phyloP scores from a whole-genome alignment of 169 alveolate genomes.

The Eimeria maxima region DNA sequence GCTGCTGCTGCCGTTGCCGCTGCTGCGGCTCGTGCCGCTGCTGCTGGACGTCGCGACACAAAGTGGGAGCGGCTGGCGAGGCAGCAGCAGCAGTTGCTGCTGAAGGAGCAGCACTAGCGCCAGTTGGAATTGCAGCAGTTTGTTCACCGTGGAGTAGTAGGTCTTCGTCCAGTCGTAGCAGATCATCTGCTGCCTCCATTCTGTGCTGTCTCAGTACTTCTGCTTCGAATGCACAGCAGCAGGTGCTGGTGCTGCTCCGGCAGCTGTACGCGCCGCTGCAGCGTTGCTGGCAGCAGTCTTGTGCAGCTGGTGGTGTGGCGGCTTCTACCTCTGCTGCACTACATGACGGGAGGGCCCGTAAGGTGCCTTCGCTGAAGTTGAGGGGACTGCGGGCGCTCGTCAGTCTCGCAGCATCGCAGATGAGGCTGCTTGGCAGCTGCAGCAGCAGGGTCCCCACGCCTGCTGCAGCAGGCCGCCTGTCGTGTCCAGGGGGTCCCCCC shows the following conservation, averaged over 20 bases:
- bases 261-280: conserved; percentile 15
- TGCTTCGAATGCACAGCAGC: conserved; percentile 42
- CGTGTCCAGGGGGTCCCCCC: conserved; percentile 18
- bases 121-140: background rate
- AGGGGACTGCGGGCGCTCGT: conserved; percentile 64
- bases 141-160: background rate
- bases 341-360: conserved; percentile 29
- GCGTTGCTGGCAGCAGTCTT: conserved; percentile 65
- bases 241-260: conserved; percentile 72
- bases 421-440: conserved; percentile 62
- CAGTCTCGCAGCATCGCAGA: conserved; percentile 27
- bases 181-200: background rate
- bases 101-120: background rate
- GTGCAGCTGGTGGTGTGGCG: background rate
- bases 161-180: conserved; percentile 32
- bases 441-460: conserved; percentile 66
- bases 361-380: background rate
- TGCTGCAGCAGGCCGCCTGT: conserved; percentile 41
- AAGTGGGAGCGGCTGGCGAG: background rate
- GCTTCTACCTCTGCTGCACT: conserved; percentile 2
- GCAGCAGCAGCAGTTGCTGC: background rate
- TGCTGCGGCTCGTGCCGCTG: conserved; percentile 16
- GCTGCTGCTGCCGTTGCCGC: conserved; percentile 70
- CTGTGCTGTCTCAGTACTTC: conserved; percentile 30
- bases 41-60: conserved; percentile 27